Percentiles rank a stretch among this genome's conserved stretches.
These are phyloP conservation scores for Penicillium sp. DNA, from an alignment of 2,329 filamentous ascomycete genomes.

Conservation along the genomic window DNA sequence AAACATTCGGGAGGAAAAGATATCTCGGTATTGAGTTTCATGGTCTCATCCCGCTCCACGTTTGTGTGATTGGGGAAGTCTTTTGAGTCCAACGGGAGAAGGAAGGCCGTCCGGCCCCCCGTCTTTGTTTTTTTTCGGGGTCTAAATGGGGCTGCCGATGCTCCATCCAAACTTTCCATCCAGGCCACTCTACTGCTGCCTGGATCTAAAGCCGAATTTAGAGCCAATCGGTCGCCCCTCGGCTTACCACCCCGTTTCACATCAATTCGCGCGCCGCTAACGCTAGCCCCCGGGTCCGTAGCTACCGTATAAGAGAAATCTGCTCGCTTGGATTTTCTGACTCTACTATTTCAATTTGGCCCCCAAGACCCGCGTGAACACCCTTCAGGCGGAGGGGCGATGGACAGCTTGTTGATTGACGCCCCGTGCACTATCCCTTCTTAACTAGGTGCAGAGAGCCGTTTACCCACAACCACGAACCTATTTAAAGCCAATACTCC, in stretches of 20 bases:
- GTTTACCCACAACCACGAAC: constrained; percentile 1
- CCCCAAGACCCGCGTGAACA: not conserved
- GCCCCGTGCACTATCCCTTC: not conserved
- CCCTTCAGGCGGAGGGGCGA: not conserved
- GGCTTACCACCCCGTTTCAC: constrained; percentile 12
- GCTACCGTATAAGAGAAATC: constrained; percentile 2
- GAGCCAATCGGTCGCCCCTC: constrained; percentile 9
- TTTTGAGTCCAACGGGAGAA: not conserved
- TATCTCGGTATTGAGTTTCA: not conserved
- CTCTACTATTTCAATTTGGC: not conserved
- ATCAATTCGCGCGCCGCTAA: constrained; percentile 1
- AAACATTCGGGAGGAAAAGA: not conserved
- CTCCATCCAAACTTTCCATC: not conserved
- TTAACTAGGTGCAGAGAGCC: constrained; percentile 5
- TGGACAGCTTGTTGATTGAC: constrained; percentile 1
- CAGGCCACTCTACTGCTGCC: not conserved
- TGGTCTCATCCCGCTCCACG: constrained; percentile 5
- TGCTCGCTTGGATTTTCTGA: not conserved
- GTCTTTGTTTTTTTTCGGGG: not conserved
- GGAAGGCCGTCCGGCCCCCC: not conserved
- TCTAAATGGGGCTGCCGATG: constrained; percentile 1
- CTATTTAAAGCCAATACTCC: not conserved
- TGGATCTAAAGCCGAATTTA: not conserved
- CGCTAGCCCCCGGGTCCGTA: not conserved
- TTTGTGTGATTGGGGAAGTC: constrained; percentile 4